Evolutionary conservation across 2,329 filamentous ascomycete species (phyloP), one percentile per base, ranked within the genome.

Genomic region (Venturia nashicola): DNA sequence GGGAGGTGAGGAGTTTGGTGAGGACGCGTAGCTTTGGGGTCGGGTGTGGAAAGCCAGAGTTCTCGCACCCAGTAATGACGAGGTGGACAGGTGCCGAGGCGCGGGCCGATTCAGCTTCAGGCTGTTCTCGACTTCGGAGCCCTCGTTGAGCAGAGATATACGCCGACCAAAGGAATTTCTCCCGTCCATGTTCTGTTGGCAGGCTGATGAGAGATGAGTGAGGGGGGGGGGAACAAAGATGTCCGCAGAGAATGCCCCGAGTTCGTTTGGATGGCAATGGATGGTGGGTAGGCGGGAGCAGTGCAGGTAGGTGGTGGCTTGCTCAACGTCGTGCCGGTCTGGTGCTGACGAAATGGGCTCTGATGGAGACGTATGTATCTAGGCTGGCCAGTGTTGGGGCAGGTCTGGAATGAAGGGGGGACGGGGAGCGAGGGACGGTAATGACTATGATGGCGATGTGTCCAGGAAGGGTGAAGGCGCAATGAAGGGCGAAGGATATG

Each of bases 91-190:
- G 71, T 69, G 14, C 73, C 69, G 71, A 75, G 75, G 67, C 65
- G 55, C 59, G 61, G 62, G 60, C 65, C 34, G 42, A 61, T 14
- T 14, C n/a, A 20, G 12, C 27, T 59, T 51, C 46, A 51, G 46
- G 36, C 36, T 23, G 18, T 14, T 20, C 27, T 43, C 59, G 39
- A 61, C 59, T 27, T 61, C 59, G 12, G 59, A 61, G 5, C n/a
- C 44, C 42, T 62, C 60, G 60, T 62, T 62, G 14, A 62, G 34
- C 40, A 62, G 23, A 43, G 60, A 62, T 32, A 80, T 77, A 70
- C 74, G 77, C 70, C 77, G 76, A 72, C 78, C 78, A 68, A 72
- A 76, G 69, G 76, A 76, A 71, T 80, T 78, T 74, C 76, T 79
- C 73, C 77, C 78, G 77, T 80, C 78, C 78, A 80, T 80, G 44